A percentile compares a stretch with the other conserved stretches of the same genome.
phyloP scores from a whole-genome alignment of 78 protist species.

The Planoprotostelium fungivorum region DNA sequence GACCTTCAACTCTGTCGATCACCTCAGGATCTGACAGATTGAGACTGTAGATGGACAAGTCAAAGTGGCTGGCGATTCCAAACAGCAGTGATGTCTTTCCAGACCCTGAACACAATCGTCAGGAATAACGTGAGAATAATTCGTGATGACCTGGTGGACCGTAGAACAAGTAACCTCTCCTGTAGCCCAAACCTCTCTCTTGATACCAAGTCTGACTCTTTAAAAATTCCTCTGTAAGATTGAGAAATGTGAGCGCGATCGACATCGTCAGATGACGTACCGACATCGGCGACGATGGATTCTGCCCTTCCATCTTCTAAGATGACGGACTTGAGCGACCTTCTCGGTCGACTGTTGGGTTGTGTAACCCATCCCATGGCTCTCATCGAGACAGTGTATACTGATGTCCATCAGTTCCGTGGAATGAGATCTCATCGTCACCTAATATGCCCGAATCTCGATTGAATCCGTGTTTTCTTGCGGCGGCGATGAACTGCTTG shows the following conservation, averaged over 20 bases:
- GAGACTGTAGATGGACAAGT: constrained; percentile 18
- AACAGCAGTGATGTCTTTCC: constrained; percentile 66
- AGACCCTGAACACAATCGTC: constrained; percentile 27
- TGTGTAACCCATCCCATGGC: neutral
- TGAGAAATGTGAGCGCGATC: no score
- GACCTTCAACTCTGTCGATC: neutral
- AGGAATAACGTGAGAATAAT: neutral
- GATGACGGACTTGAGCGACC: constrained; percentile 19
- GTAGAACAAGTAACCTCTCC: constrained; percentile 87
- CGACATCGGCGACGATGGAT: constrained; percentile 15
- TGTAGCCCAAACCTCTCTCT: constrained; percentile 73
- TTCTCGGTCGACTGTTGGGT: neutral
- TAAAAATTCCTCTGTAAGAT: constrained; percentile 17
- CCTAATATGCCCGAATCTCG: no score
- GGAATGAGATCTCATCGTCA: no score
- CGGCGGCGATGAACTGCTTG: no score
- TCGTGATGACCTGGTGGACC: constrained; percentile 90
- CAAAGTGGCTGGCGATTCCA: constrained; percentile 27
- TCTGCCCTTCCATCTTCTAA: constrained; percentile 26
- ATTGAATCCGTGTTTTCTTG: no score
- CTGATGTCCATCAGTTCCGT: no score
- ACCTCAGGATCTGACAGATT: constrained; percentile 2
- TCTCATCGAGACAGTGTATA: no score
- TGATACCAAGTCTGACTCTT: constrained; percentile 35
- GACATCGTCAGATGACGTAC: no score